Conservation (phyloP, 116 monocot genomes). For the Trichopus zeylanicus region DNA sequence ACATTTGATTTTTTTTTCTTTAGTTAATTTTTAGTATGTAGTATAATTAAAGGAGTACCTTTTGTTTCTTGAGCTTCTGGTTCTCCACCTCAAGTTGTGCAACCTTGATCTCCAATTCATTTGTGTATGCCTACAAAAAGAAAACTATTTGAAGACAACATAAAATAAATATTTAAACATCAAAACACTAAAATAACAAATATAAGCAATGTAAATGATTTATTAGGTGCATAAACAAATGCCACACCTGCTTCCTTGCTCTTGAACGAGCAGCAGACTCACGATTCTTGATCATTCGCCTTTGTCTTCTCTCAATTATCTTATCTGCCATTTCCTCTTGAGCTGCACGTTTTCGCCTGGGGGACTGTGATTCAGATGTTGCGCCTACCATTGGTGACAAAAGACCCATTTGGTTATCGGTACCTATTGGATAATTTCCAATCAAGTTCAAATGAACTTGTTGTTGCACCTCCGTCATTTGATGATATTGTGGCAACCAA, state of each 20-base stretch:
- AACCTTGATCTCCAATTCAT: slow-evolving; percentile 88
- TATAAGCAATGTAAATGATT: no score
- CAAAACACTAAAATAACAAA: no score
- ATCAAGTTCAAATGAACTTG: slow-evolving; percentile 26
- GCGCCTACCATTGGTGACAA: slow-evolving; percentile 39
- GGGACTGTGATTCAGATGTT: slow-evolving; percentile 47
- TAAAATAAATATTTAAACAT: no score
- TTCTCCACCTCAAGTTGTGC: slow-evolving; percentile 82
- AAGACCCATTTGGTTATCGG: slow-evolving; percentile 33
- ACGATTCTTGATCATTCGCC: slow-evolving; percentile 92
- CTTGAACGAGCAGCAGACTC: slow-evolving; percentile 89
- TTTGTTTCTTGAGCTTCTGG: slow-evolving; percentile 63
- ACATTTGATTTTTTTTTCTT: no score
- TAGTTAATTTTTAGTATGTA: no score
- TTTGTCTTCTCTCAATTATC: slow-evolving; percentile 74
- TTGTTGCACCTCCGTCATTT: no score
- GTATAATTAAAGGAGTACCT: no score
- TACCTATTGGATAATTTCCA: slow-evolving; percentile 27
- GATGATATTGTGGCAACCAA: slow-evolving; percentile 46
- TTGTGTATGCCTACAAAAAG: slow-evolving; percentile 71
- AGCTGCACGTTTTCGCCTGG: slow-evolving; percentile 44
- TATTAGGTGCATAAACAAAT: no score
- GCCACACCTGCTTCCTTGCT: slow-evolving; percentile 87
- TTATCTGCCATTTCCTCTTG: slow-evolving; percentile 50
- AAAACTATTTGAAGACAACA: no score